phyloP scores from a whole-genome alignment of 2,329 filamentous ascomycete genomes.

The Alternaria sp. region DNA sequence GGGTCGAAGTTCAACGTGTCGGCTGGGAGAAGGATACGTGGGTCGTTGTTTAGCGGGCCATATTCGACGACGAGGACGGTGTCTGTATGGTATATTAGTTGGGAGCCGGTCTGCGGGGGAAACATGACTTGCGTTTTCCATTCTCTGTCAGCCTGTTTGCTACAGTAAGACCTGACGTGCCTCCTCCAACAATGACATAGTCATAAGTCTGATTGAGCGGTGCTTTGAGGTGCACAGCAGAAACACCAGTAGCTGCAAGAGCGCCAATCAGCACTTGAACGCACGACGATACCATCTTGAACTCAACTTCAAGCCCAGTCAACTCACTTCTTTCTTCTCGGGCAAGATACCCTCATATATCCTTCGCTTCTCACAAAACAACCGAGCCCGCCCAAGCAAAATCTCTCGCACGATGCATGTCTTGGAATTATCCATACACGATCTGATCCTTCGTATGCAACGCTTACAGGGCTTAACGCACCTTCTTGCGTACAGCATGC shows the following conservation, averaged over 20 bases:
- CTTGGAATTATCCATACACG: background rate
- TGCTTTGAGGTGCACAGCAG: background rate
- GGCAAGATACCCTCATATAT: background rate
- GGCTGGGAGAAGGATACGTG: conserved; percentile 16
- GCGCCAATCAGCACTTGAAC: background rate
- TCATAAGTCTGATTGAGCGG: conserved; percentile 23
- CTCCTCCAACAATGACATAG: conserved; percentile 34
- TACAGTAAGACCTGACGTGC: conserved; percentile 31
- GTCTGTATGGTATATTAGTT: background rate
- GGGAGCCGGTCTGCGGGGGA: background rate
- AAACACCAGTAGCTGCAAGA: background rate
- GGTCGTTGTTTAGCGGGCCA: conserved; percentile 17
- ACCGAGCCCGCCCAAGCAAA: background rate
- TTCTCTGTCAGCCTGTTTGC: conserved; percentile 31
- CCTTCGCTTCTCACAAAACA: background rate
- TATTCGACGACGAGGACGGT: conserved; percentile 27
- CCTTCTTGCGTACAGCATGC: background rate
- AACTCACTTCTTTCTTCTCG: background rate
- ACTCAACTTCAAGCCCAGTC: too few species aligned
- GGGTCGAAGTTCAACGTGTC: conserved; percentile 7
- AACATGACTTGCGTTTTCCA: conserved; percentile 10
- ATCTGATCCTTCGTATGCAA: background rate
- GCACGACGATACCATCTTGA: background rate
- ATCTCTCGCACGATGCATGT: background rate
- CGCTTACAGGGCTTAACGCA: background rate